phyloP scores from a whole-genome alignment of 148 eudicot genomes.

The Limonium bicolor region DNA sequence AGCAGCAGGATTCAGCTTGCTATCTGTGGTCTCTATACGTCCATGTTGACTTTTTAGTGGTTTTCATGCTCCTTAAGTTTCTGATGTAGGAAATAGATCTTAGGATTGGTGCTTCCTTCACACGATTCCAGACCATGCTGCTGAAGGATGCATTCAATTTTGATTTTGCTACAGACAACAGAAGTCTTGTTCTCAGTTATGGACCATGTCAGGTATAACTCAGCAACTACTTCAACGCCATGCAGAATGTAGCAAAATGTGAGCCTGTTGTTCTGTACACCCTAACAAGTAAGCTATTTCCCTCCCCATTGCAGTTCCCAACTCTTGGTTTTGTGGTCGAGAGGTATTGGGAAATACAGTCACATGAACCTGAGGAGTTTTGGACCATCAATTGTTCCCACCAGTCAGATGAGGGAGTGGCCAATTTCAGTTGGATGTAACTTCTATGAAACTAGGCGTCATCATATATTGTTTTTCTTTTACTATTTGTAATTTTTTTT shows the following conservation, averaged over 20 bases:
- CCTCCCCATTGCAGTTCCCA: conserved; percentile 53
- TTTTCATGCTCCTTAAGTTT: conserved; percentile 5
- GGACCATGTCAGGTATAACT: conserved; percentile 94
- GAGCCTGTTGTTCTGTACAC: no score
- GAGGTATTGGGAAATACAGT: conserved; percentile 88
- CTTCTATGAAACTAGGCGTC: conserved; percentile 3
- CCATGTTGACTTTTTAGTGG: conserved; percentile 3
- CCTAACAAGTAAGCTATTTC: not conserved
- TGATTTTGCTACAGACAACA: conserved; percentile 48
- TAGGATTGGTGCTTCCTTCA: conserved; percentile 96
- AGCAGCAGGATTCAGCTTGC: no score
- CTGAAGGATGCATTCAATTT: conserved; percentile 75
- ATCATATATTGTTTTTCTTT: conserved; percentile 2
- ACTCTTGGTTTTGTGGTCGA: conserved; percentile 96
- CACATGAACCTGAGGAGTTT: conserved; percentile 93
- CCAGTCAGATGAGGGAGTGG: conserved; percentile 59
- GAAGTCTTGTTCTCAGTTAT: conserved; percentile 65
- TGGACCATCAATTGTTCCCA: conserved; percentile 93
- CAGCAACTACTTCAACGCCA: conserved; percentile 1
- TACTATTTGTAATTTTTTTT: conserved; percentile 2
- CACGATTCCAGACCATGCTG: conserved; percentile 96
- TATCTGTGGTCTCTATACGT: no score
- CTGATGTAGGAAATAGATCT: conserved; percentile 87
- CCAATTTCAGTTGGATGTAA: conserved; percentile 84
- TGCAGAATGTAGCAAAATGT: not conserved